These are phyloP conservation scores for Bipolaris victoriae DNA, from an alignment of 2,329 filamentous ascomycete genomes.

Conservation along the genomic window DNA sequence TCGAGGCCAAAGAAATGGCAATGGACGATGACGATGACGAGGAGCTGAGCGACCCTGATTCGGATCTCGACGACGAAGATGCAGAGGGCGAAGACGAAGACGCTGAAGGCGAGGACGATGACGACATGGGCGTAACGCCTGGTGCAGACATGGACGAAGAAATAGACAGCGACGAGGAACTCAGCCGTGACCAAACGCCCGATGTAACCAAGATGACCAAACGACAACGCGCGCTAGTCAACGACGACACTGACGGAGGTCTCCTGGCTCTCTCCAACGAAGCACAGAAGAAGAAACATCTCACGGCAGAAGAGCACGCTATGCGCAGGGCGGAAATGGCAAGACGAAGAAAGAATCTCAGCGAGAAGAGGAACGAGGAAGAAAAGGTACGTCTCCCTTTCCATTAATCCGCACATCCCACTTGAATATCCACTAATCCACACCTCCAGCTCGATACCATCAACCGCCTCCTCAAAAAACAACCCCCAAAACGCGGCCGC, in stretches of 20 bases:
- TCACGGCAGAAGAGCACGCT: conserved; percentile 74
- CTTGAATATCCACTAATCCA: conserved; percentile 15
- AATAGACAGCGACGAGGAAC: conserved; percentile 60
- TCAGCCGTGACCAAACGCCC: conserved; percentile 63
- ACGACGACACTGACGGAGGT: conserved; percentile 56
- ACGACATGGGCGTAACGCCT: conserved; percentile 40
- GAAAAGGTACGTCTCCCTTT: conserved; percentile 63
- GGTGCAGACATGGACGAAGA: conserved; percentile 49
- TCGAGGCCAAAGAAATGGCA: conserved; percentile 59
- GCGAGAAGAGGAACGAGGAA: conserved; percentile 78
- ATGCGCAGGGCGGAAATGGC: conserved; percentile 79
- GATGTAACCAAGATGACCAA: conserved; percentile 72
- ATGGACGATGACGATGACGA: conserved; percentile 57
- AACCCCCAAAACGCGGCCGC: conserved; percentile 71
- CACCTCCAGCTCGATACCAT: conserved; percentile 80
- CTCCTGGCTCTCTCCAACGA: conserved; percentile 65
- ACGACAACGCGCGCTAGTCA: conserved; percentile 66
- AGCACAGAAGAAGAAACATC: conserved; percentile 73
- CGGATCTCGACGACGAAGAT: conserved; percentile 53
- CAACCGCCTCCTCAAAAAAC: conserved; percentile 87
- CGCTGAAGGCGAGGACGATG: conserved; percentile 52
- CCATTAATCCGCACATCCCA: neutral
- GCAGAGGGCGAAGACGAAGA: conserved; percentile 56
- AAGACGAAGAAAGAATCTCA: conserved; percentile 72
- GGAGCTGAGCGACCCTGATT: conserved; percentile 49